A percentile compares a stretch with the other conserved stretches of the same genome.
Evolutionary conservation across 2,329 filamentous ascomycete species (phyloP).

Genomic region (Talaromyces sp.): DNA sequence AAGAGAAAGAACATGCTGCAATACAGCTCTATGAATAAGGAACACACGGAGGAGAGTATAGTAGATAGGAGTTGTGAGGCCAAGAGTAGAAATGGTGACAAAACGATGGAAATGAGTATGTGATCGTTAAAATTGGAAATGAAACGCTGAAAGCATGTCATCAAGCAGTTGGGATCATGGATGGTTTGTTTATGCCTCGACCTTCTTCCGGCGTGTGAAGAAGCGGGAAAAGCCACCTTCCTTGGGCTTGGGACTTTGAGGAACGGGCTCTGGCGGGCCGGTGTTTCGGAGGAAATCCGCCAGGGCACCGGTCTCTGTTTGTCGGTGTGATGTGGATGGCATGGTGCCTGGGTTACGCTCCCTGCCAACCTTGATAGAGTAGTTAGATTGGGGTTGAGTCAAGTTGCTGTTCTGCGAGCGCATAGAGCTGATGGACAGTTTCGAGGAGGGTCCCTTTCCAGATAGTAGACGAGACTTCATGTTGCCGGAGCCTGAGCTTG

Average conservation of each 20-base stretch:
- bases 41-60: neutral
- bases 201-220: conserved; percentile 37
- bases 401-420: conserved; percentile 36
- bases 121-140: conserved; percentile 23
- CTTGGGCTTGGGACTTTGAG: conserved; percentile 27
- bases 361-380: conserved; percentile 41
- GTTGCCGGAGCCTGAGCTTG: conserved; percentile 19
- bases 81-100: conserved; percentile 17
- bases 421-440: conserved; percentile 37
- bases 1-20: conserved; percentile 3
- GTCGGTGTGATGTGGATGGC: conserved; percentile 27
- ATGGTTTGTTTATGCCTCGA: conserved; percentile 23
- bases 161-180: conserved; percentile 9
- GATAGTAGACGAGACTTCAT: conserved; percentile 41
- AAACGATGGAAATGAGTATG: conserved; percentile 27
- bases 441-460: conserved; percentile 32
- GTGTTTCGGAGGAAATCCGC: conserved; percentile 73
- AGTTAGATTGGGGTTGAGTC: conserved; percentile 36
- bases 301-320: conserved; percentile 63
- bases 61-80: conserved; percentile 14
- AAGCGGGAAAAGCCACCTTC: conserved; percentile 38
- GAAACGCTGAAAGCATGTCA: conserved; percentile 28
- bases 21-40: conserved; percentile 16
- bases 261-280: conserved; percentile 58
- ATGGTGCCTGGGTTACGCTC: conserved; percentile 34